Evolutionary conservation across 495 filamentous ascomycete species (phyloP), one percentile per base, ranked within the genome.

Genomic region (Talaromyces borbonicus): DNA sequence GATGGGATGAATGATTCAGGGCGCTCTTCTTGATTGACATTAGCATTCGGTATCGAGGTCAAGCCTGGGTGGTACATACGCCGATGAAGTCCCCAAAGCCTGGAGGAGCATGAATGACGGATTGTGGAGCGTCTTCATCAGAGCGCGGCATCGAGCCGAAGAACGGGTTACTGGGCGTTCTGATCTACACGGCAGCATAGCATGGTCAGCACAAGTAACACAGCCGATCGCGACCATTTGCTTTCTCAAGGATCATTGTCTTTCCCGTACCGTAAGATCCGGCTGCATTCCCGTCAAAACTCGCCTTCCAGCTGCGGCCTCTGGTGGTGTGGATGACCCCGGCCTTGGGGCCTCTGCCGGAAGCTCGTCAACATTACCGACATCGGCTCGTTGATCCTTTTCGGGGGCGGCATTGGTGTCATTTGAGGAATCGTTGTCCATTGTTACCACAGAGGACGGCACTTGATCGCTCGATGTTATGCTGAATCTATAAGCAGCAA

Each of bases 31-130:
- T 19, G 15, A 7, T n/a, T 3, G 36, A 27, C 4, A 31, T 35
- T 46, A 23, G 20, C 3, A 9, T 11, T 14, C 23, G n/a, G 11
- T 23, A 5, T 24, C 0, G 8, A 46, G 6, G 12, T 9, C 3
- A 24, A 23, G 5, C n/a, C 7, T 3, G 14, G n/a, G n/a, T n/a
- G 8, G 19, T 18, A 24, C 43, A 23, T 14, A 46, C 43, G 65
- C 81, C 66, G 55, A 90, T 85, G 74, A 90, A 90, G 45, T 74
- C 73, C 40, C 76, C 72, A 63, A 89, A 94, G 30, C 81, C 84
- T 52, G 83, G 65, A 3, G 88, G 88, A 16, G 84, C 86, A 66
- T 93, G 87, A 54, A 95, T 94, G 39, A 92, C 88, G 2, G 88
- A 94, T 47, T 82, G 72, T 18, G 85, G 77, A 43, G 69, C 66